These are phyloP conservation scores for Diaporthe citriasiana DNA, from an alignment of 2,329 filamentous ascomycete genomes.

Conservation along the genomic window DNA sequence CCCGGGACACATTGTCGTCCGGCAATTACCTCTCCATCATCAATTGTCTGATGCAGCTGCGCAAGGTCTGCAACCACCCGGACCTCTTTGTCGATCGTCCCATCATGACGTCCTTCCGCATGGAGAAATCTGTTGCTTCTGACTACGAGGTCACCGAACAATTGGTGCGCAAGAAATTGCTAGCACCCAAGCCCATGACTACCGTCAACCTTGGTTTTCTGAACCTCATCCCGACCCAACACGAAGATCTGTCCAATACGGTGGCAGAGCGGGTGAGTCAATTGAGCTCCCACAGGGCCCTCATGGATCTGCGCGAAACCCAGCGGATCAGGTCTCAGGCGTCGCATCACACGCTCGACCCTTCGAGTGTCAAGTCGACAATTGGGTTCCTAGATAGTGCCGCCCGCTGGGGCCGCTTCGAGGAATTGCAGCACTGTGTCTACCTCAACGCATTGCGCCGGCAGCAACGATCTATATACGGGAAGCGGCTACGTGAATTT, in stretches of 20 bases:
- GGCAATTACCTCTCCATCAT: conserved; percentile 99
- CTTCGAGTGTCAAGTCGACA: conserved; percentile 77
- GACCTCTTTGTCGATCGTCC: conserved; percentile 96
- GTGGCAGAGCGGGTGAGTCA: conserved; percentile 70
- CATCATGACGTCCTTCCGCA: conserved; percentile 96
- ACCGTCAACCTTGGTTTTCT: conserved; percentile 81
- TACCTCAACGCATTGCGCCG: conserved; percentile 86
- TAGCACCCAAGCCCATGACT: conserved; percentile 73
- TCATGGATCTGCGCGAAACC: conserved; percentile 79
- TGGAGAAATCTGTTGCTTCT: conserved; percentile 82
- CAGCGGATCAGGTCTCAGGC: conserved; percentile 75
- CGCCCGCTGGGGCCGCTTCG: conserved; percentile 77
- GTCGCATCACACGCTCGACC: conserved; percentile 69
- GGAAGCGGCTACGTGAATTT: conserved; percentile 81
- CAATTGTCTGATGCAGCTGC: conserved; percentile 96
- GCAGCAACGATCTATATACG: conserved; percentile 85
- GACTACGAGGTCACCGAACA: conserved; percentile 81
- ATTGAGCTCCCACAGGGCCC: conserved; percentile 77
- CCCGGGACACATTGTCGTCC: conserved; percentile 87
- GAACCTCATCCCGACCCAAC: conserved; percentile 80
- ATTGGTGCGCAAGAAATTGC: conserved; percentile 75
- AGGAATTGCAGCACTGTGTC: conserved; percentile 84
- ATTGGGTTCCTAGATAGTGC: conserved; percentile 81
- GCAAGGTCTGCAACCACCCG: conserved; percentile 98
- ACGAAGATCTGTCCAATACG: conserved; percentile 74